Conservation (phyloP, 192 early-diverging fungal species). For the Backusella australiensis region DNA sequence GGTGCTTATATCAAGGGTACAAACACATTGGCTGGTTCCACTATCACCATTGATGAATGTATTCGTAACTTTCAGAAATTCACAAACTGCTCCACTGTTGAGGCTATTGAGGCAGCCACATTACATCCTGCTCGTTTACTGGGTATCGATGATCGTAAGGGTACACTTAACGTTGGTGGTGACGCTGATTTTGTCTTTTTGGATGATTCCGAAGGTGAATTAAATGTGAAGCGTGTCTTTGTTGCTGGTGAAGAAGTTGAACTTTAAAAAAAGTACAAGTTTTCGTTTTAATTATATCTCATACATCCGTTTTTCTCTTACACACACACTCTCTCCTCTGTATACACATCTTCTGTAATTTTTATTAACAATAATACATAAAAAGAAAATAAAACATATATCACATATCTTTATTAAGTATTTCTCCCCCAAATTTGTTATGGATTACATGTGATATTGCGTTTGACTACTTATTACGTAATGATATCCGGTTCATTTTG, state of each 20-base stretch:
- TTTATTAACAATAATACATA: background rate
- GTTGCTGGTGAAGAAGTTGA: constrained; percentile 62
- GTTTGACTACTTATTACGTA: background rate
- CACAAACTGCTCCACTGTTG: constrained; percentile 70
- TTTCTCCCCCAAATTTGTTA: background rate
- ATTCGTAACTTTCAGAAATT: constrained; percentile 79
- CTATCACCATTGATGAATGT: constrained; percentile 68
- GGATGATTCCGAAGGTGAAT: constrained; percentile 47
- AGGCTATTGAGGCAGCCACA: constrained; percentile 81
- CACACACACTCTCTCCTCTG: background rate
- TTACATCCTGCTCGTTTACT: constrained; percentile 74
- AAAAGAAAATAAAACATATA: background rate
- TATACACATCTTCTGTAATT: constrained; percentile 6
- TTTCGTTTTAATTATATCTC: constrained; percentile 4
- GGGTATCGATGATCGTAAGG: constrained; percentile 71
- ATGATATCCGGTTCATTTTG: background rate
- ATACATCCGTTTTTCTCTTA: background rate
- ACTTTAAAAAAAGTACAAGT: background rate
- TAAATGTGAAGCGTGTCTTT: constrained; percentile 66
- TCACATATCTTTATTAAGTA: background rate
- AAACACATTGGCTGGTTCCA: constrained; percentile 70
- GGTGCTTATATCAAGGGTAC: constrained; percentile 79
- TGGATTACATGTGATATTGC: background rate
- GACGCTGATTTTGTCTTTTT: constrained; percentile 80
- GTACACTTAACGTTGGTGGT: constrained; percentile 66